Conservation (phyloP, 225 moss, liverwort and hornwort genomes). For the Pseudoscleropodium purum region DNA sequence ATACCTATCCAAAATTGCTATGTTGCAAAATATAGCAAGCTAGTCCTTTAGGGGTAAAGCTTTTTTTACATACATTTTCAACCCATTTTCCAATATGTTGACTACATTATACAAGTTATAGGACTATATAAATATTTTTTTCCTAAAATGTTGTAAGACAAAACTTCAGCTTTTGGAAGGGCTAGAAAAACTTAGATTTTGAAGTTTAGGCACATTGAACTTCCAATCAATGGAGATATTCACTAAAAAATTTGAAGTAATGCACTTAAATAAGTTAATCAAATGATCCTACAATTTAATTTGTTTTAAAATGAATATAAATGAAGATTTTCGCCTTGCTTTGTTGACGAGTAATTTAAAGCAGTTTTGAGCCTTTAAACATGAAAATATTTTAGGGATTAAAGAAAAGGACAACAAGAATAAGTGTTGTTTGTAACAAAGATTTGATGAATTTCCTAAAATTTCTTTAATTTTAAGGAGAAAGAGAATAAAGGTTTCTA, state of each 20-base stretch:
- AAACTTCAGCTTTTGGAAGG: neutral
- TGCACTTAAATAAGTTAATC: neutral
- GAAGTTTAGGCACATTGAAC: neutral
- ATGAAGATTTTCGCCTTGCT: neutral
- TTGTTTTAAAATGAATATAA: neutral
- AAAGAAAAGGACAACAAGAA: too few species aligned
- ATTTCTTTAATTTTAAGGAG: neutral
- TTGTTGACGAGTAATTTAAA: too few species aligned
- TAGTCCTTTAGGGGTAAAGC: too few species aligned
- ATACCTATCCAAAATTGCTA: too few species aligned
- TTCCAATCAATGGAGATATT: neutral
- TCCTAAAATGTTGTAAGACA: neutral
- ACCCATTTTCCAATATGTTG: neutral
- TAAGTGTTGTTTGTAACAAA: neutral
- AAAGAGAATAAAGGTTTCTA: neutral
- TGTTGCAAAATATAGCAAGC: too few species aligned
- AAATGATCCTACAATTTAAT: accelerated
- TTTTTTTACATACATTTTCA: neutral
- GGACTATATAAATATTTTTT: too few species aligned
- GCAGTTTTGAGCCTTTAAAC: too few species aligned
- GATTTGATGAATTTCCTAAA: too few species aligned
- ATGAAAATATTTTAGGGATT: too few species aligned
- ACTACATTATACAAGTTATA: neutral
- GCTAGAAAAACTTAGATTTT: neutral
- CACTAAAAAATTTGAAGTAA: neutral